Evolutionary conservation across 2,329 filamentous ascomycete genomes (phyloP).

Genomic region (Sporothrix schenckii): DNA sequence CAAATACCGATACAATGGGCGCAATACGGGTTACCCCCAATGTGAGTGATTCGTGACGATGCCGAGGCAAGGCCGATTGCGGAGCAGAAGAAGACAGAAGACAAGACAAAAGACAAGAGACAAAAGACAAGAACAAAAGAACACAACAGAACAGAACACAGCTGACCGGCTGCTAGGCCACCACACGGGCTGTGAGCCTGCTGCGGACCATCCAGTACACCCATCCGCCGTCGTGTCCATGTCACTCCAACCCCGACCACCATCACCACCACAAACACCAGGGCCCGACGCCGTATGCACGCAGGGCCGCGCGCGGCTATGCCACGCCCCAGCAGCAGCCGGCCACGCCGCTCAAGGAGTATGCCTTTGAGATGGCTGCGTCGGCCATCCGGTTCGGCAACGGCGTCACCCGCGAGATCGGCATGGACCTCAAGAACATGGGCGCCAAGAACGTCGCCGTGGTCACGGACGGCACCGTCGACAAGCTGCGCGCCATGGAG

Average conservation of each 20-base stretch:
- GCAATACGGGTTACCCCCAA: slow-evolving; percentile 43
- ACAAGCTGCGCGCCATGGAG: slow-evolving; percentile 83
- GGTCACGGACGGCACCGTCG: slow-evolving; percentile 83
- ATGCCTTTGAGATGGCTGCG: slow-evolving; percentile 98
- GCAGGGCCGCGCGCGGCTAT: slow-evolving; percentile 53
- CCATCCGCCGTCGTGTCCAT: slow-evolving; percentile 85
- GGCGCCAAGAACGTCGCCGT: slow-evolving; percentile 84
- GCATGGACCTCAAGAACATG: slow-evolving; percentile 96
- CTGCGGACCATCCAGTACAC: slow-evolving; percentile 89
- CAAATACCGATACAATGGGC: slow-evolving; percentile 24
- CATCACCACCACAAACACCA: slow-evolving; percentile 66
- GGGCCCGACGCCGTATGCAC: slow-evolving; percentile 53
- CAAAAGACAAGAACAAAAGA: neutral
- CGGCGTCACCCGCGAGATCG: slow-evolving; percentile 91
- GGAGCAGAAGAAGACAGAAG: neutral
- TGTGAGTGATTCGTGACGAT: slow-evolving; percentile 40
- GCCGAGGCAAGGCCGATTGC: slow-evolving; percentile 9
- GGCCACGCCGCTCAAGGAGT: slow-evolving; percentile 73
- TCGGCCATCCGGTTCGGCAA: slow-evolving; percentile 93
- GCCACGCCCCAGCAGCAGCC: slow-evolving; percentile 76
- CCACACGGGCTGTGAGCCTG: slow-evolving; percentile 68
- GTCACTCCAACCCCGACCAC: slow-evolving; percentile 80
- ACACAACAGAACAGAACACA: neutral
- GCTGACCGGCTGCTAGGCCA: slow-evolving; percentile 49
- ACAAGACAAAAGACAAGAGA: too few species aligned